Evolutionary conservation across 2,329 filamentous ascomycete species (phyloP), one percentile per base, ranked within the genome.

Genomic region (Cordyceps fumosorosea): DNA sequence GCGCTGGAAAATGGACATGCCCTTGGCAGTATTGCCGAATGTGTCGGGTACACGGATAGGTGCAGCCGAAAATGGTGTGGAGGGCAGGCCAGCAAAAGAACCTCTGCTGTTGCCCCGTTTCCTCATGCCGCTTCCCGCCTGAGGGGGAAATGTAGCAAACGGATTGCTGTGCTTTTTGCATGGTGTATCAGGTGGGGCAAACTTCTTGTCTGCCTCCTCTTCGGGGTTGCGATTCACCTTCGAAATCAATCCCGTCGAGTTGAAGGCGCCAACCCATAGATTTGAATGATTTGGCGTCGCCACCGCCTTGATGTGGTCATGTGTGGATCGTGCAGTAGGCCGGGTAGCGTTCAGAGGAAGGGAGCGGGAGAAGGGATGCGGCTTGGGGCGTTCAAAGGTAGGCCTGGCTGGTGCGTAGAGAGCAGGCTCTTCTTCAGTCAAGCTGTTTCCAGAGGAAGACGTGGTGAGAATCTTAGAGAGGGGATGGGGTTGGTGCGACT

Each of bases 211-310:
- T 76, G 66, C 69, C 73, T 79, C 83, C 57, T 91, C 84, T 67
- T 97, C 91, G 0, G 88, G 84, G 72, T 90, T 88, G 62, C 90
- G 88, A 70, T 95, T 96, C 74, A 96, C 90, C 77, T 99, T 99
- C 12, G 95, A 97, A 60, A 99, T 89, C 32, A 99, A 79, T 1
- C 93, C 93, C 0, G 95, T 98, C 1, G 95, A 98, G 80, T 91
- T 92, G 75, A 97, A 97, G 7, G 92, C 92, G 47, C 89, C 87
- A 37, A 90, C 88, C 62, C 90, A 82, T 24, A 93, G 91, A 8
- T 70, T 69, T 0, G 69, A 66, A 10, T 71, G 73, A 56, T 67
- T 72, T 79, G 90, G 47, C 81, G 89, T 67, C 62, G 68, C 73
- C 56, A 74, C 67, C 14, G 67, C 66, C 60, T 68, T 71, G 48